Conservation (phyloP, 495 filamentous ascomycete species). For the Aspergillus asperescens region DNA sequence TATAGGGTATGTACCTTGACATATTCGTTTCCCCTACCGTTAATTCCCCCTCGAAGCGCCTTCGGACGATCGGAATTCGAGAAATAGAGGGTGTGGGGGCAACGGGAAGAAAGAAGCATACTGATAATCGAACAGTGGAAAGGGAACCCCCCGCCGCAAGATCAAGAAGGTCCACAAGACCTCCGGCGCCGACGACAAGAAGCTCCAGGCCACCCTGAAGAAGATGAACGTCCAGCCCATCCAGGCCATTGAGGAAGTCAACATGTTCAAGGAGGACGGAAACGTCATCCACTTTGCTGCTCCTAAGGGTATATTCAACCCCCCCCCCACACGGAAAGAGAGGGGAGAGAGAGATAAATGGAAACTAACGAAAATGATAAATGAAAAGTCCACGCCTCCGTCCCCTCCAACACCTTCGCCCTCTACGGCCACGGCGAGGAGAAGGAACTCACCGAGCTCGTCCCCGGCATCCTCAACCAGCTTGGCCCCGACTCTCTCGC, state of each 20-base stretch:
- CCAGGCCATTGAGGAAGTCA: constrained; percentile 98
- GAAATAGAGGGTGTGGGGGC: not conserved
- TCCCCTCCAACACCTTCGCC: constrained; percentile 96
- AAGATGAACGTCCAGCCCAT: constrained; percentile 97
- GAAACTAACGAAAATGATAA: no score
- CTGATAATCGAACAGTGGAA: constrained; percentile 61
- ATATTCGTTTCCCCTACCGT: not conserved
- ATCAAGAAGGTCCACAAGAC: constrained; percentile 95
- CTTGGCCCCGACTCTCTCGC: constrained; percentile 97
- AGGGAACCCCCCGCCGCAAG: constrained; percentile 96
- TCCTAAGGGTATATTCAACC: constrained; percentile 71
- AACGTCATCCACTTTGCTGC: constrained; percentile 99
- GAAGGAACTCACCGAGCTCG: constrained; percentile 99
- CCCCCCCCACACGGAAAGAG: no score
- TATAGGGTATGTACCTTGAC: constrained; percentile 27
- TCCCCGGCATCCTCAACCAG: constrained; percentile 98
- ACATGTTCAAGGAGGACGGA: constrained; percentile 99
- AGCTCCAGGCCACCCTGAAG: constrained; percentile 90
- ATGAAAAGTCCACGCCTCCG: constrained; percentile 80
- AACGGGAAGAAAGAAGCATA: not conserved
- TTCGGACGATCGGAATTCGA: not conserved
- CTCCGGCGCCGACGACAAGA: constrained; percentile 94
- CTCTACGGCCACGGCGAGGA: constrained; percentile 98
- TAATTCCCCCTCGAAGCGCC: not conserved
- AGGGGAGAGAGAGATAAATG: no score